phyloP scores from a whole-genome alignment of 352 stramenopile genomes.

The Globisporangium parvum region DNA sequence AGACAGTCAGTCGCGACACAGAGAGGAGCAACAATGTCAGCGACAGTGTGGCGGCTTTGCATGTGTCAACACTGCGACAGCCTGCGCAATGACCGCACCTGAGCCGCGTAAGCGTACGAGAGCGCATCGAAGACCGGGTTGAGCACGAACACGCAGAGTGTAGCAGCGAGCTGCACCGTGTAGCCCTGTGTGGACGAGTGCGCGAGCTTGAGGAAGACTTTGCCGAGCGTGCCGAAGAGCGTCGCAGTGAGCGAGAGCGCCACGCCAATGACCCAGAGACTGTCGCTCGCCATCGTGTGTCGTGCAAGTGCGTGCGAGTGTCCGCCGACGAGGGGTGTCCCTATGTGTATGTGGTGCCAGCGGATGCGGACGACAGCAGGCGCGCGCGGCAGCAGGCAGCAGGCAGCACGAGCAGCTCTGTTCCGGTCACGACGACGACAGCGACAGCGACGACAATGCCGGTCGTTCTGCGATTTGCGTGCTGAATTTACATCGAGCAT shows the following conservation, averaged over 20 bases:
- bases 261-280: constrained; percentile 70
- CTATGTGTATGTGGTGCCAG: no score
- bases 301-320: background rate
- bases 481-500: no score
- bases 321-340: no score
- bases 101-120: constrained; percentile 80
- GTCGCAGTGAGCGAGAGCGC: constrained; percentile 74
- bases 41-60: background rate
- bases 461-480: no score
- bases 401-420: no score
- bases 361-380: no score
- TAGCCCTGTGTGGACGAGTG: constrained; percentile 56
- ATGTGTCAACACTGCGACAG: constrained; percentile 1
- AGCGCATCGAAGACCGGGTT: constrained; percentile 85
- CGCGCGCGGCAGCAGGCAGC: background rate
- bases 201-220: constrained; percentile 83
- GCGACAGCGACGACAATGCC: no score
- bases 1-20: background rate
- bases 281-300: constrained; percentile 1
- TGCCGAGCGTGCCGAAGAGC: constrained; percentile 81
- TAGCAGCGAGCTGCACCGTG: constrained; percentile 61
- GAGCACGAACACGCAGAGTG: constrained; percentile 73
- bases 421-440: no score
- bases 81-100: constrained; percentile 27
- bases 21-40: background rate